Conservation (phyloP, 78 protist species). For the Dictyostelium capitatum region DNA sequence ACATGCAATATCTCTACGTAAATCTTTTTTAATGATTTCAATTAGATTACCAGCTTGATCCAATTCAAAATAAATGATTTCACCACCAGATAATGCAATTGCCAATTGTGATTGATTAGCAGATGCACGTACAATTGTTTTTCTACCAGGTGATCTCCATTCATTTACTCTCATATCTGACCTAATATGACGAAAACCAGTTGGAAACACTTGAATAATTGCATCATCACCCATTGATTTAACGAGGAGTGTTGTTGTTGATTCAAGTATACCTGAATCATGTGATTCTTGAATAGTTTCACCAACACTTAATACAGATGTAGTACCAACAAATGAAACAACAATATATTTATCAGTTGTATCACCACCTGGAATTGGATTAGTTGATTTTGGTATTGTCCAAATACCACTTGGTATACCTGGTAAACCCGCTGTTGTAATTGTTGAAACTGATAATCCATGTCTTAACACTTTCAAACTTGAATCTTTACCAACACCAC, state of each 20-base stretch:
- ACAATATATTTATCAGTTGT: conserved; percentile 90
- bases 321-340: conserved; percentile 92
- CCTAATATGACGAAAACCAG: conserved; percentile 93
- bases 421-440: conserved; percentile 92
- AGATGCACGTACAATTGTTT: conserved; percentile 67
- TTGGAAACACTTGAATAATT: conserved; percentile 92
- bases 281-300: conserved; percentile 92
- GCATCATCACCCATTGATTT: conserved; percentile 88
- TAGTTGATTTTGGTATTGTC: conserved; percentile 37
- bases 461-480: conserved; percentile 92
- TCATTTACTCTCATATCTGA: conserved; percentile 90
- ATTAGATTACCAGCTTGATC: conserved; percentile 88
- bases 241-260: conserved; percentile 86
- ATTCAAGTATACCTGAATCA: conserved; percentile 92
- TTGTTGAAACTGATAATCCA: conserved; percentile 91
- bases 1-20: conserved; percentile 84
- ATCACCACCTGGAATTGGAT: conserved; percentile 8
- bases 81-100: conserved; percentile 92
- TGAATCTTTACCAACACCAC: conserved; percentile 92
- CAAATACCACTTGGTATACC: conserved; percentile 84
- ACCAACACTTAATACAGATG: conserved; percentile 95
- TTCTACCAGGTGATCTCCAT: conserved; percentile 94
- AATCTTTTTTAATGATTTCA: conserved; percentile 86
- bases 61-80: conserved; percentile 97
- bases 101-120: conserved; percentile 89